phyloP scores from a whole-genome alignment of 2,329 filamentous ascomycete genomes.

The Cordyceps cicadae region DNA sequence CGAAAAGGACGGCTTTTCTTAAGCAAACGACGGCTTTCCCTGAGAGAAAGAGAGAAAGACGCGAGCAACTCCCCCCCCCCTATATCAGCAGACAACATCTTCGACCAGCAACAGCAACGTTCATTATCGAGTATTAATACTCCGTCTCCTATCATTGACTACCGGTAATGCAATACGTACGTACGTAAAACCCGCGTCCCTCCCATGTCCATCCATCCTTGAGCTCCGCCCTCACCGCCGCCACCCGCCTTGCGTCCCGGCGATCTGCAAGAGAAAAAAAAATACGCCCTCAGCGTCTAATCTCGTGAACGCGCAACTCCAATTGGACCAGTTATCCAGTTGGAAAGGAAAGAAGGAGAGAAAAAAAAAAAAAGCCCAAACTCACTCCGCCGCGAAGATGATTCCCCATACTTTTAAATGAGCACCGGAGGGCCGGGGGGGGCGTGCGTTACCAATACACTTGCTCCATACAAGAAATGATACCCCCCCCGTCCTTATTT shows the following conservation, averaged over 20 bases:
- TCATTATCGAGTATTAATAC: too few species aligned
- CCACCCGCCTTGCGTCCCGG: not conserved
- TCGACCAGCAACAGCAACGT: not conserved
- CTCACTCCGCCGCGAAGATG: not conserved
- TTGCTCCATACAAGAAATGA: not conserved
- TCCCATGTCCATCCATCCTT: not conserved
- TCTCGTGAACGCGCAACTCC: not conserved
- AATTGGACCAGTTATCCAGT: not conserved
- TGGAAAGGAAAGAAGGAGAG: not conserved
- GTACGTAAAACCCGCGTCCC: not conserved
- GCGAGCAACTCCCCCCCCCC: not conserved
- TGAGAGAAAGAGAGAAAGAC: too few species aligned
- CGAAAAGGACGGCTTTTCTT: too few species aligned
- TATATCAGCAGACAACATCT: too few species aligned
- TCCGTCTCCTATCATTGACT: not conserved
- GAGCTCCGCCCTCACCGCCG: not conserved
- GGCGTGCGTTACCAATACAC: not conserved
- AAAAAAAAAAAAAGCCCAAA: too few species aligned
- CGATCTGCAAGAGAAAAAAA: not conserved
- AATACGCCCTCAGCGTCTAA: not conserved
- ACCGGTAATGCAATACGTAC: not conserved
- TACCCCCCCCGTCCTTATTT: not conserved
- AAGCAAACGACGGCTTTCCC: too few species aligned
- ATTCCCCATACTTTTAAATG: constrained; percentile 13
- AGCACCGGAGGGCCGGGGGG: not conserved